These are phyloP conservation scores for Ophiostoma australiae DNA, from an alignment of 2,329 filamentous ascomycete genomes.

Conservation along the genomic window DNA sequence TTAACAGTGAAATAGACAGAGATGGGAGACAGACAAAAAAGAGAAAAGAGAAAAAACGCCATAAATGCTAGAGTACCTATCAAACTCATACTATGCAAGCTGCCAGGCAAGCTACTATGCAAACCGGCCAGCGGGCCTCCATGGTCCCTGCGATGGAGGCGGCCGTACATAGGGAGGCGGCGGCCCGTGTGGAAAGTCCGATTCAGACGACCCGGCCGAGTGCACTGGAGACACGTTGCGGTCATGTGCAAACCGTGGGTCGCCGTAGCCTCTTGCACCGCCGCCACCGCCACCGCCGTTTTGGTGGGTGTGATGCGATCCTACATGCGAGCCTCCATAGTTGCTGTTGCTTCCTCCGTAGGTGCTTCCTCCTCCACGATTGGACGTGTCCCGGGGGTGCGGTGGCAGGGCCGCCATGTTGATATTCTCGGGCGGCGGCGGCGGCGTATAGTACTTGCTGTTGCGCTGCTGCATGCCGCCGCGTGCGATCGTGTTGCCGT, in stretches of 20 bases:
- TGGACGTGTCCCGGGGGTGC: not conserved
- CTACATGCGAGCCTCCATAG: not conserved
- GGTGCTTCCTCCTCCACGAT: not conserved
- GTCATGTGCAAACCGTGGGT: not conserved
- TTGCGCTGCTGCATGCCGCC: not conserved
- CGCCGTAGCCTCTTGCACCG: not conserved
- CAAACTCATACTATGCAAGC: not conserved
- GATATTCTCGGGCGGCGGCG: not conserved
- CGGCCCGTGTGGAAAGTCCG: not conserved
- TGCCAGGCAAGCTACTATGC: not conserved
- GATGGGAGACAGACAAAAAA: not conserved
- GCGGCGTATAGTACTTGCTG: constrained; percentile 15
- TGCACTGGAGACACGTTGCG: not conserved
- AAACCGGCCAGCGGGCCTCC: not conserved
- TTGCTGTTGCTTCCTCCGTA: not conserved
- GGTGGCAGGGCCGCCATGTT: constrained; percentile 2
- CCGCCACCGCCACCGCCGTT: no score
- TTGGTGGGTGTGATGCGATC: not conserved
- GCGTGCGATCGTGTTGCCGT: constrained; percentile 13
- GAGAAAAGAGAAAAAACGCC: not conserved
- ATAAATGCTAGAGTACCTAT: not conserved
- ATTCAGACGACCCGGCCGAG: not conserved
- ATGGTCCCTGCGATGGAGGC: not conserved
- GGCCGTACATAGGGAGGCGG: not conserved
- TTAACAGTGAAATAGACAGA: not conserved